Base-by-base conservation (phyloP, 805 yeast genomes). In the Wilhelminamyces savonicus region DNA sequence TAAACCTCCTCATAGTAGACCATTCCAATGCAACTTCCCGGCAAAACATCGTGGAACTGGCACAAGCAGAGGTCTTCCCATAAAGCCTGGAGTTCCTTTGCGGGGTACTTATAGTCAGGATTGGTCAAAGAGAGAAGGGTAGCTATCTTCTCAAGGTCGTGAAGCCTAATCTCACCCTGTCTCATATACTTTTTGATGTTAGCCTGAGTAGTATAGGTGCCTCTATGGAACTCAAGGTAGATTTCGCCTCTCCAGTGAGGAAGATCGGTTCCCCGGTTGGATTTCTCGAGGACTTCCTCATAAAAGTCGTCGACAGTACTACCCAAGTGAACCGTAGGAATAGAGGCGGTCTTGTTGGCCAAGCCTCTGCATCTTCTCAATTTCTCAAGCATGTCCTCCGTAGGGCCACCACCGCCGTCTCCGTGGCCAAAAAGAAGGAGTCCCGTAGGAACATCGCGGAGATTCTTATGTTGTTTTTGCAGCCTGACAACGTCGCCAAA, bases 361-460 rank as follows among this genome's bases (percentile, higher is more conserved):
- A 88, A 55, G 11, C 97, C 97, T 48, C 97, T 73, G 52, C 90
- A 80, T 44, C 97, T 77, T 50, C 97, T 76, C 48, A 90, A 68
- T 52, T 86, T 88, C 51, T 92, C 97, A 39, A 90, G 48, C 95
- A 87, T 88, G 48, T 84, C 95, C 23, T 83, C 82, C 4, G 85
- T 79, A 26, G 98, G 97, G 6, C 98, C 98, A 40, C 98, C 98
- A 38, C 98, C 98, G 45, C 98, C 98, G 53, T 90, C 98, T 47
- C 98, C 98, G 46, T 82, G 79, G 23, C 98, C 98, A 46, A 74
- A 92, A 24, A 87, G 63, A 49, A 92, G 61, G 44, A 90, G 63
- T 0, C 95, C 90, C 7, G 83, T 76, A 36, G 83, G 90, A 32
- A 79, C 87, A 37, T 78, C 75, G 34, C 86, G 78, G 41, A 83